Evolutionary conservation across 2,329 filamentous ascomycete genomes (phyloP).

Genomic region (Colletotrichum sp.): DNA sequence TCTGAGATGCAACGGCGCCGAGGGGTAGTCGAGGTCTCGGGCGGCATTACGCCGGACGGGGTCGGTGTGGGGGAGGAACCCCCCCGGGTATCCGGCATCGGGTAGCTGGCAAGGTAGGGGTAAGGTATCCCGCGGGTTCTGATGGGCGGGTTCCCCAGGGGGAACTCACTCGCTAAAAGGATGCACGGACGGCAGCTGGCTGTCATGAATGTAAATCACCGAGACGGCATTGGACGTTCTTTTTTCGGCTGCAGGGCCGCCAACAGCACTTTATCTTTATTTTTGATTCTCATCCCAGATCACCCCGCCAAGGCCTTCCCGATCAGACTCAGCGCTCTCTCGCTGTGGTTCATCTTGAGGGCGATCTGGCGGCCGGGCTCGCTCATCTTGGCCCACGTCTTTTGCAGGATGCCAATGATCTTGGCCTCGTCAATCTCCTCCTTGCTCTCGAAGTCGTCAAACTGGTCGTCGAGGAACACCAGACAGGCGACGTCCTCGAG

Average conservation of each 20-base stretch:
- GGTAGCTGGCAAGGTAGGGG: neutral
- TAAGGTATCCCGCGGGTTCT: neutral
- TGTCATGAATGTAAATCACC: slow-evolving; percentile 1
- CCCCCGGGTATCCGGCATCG: neutral
- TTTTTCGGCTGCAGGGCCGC: neutral
- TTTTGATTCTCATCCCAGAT: neutral
- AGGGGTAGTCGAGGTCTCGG: slow-evolving; percentile 5
- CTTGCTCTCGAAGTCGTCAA: slow-evolving; percentile 76
- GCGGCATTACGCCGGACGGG: slow-evolving; percentile 11
- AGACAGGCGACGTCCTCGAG: slow-evolving; percentile 87
- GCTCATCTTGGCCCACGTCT: slow-evolving; percentile 81
- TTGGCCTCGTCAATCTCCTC: slow-evolving; percentile 76
- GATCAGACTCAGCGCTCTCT: slow-evolving; percentile 65
- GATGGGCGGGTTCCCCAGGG: neutral
- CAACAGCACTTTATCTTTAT: neutral
- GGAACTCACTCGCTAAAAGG: neutral
- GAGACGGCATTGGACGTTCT: neutral
- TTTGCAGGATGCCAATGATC: slow-evolving; percentile 71
- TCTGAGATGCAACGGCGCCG: neutral
- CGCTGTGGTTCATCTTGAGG: slow-evolving; percentile 68
- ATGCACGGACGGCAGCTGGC: neutral
- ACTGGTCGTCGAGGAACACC: slow-evolving; percentile 87
- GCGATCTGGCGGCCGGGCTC: slow-evolving; percentile 66
- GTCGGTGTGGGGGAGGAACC: neutral
- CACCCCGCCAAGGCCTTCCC: slow-evolving; percentile 58